A percentile compares a stretch with the other conserved stretches of the same genome.
Conservation (phyloP, 2,329 filamentous ascomycete genomes). For the Fusarium zealandicum region DNA sequence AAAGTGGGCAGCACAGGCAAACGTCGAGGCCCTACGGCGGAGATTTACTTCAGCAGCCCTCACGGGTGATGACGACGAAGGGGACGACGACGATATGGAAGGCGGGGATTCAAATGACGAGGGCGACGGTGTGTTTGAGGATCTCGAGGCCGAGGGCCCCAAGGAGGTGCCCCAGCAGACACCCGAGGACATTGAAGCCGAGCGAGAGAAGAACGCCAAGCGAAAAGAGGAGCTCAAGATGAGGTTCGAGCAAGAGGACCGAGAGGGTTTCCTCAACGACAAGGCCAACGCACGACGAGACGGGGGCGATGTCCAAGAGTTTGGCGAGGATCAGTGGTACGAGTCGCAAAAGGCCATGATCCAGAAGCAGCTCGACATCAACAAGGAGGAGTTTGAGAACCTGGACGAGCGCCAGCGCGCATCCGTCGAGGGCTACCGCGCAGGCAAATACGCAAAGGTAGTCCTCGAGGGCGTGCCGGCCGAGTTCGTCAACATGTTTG, state of each 20-base stretch:
- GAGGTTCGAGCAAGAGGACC: slow-evolving; percentile 95
- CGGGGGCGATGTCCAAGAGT: slow-evolving; percentile 75
- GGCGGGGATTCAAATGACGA: slow-evolving; percentile 61
- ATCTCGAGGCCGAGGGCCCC: slow-evolving; percentile 75
- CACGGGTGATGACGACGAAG: slow-evolving; percentile 42
- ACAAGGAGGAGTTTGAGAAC: slow-evolving; percentile 88
- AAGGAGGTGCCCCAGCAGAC: slow-evolving; percentile 49
- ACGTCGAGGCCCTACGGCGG: slow-evolving; percentile 74
- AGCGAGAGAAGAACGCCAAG: slow-evolving; percentile 88
- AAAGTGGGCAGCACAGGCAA: slow-evolving; percentile 85
- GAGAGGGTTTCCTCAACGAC: slow-evolving; percentile 93
- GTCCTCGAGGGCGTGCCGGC: slow-evolving; percentile 88
- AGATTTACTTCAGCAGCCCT: slow-evolving; percentile 78
- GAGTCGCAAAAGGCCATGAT: slow-evolving; percentile 94
- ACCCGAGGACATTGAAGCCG: slow-evolving; percentile 73
- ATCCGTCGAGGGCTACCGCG: slow-evolving; percentile 87
- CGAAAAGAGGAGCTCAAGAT: slow-evolving; percentile 94
- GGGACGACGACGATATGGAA: slow-evolving; percentile 58
- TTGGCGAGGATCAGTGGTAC: slow-evolving; percentile 99
- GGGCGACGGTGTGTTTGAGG: slow-evolving; percentile 65
- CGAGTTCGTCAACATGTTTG: slow-evolving; percentile 87
- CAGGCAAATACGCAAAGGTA: slow-evolving; percentile 91
- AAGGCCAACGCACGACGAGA: slow-evolving; percentile 79
- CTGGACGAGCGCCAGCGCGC: slow-evolving; percentile 85
- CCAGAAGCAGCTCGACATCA: slow-evolving; percentile 96